phyloP scores from a whole-genome alignment of 352 stramenopile species.

The Phytopythium kandeliae region DNA sequence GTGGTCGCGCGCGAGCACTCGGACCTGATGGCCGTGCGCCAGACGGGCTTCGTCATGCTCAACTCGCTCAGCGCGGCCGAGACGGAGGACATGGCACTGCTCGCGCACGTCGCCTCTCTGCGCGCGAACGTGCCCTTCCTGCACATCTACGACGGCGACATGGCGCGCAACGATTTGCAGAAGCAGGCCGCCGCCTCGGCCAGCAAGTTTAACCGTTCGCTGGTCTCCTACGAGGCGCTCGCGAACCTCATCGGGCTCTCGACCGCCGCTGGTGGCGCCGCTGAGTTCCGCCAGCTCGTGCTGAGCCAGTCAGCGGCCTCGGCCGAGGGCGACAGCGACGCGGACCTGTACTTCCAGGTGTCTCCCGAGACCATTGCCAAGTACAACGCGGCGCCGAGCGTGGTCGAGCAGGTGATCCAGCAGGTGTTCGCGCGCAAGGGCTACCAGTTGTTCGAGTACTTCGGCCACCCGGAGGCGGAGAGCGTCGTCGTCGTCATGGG shows the following conservation, averaged over 20 bases:
- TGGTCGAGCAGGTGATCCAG: constrained; percentile 77
- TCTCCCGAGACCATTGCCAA: constrained; percentile 81
- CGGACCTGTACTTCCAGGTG: constrained; percentile 91
- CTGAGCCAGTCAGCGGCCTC: constrained; percentile 39
- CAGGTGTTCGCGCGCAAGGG: constrained; percentile 76
- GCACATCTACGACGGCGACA: constrained; percentile 92
- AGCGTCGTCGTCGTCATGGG: constrained; percentile 91
- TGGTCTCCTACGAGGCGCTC: constrained; percentile 66
- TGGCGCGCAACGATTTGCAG: constrained; percentile 82
- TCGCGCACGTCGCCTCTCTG: constrained; percentile 88
- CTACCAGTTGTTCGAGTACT: constrained; percentile 91
- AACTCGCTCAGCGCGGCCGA: constrained; percentile 83
- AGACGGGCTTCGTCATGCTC: constrained; percentile 89
- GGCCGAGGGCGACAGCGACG: constrained; percentile 45
- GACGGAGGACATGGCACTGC: constrained; percentile 89
- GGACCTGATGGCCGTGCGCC: constrained; percentile 90
- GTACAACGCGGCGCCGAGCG: constrained; percentile 55
- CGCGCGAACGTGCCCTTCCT: constrained; percentile 88
- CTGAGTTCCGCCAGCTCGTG: constrained; percentile 62
- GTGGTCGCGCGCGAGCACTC: constrained; percentile 89
- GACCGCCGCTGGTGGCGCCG: constrained; percentile 28
- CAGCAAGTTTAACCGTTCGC: constrained; percentile 56
- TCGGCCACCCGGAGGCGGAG: constrained; percentile 74
- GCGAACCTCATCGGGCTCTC: constrained; percentile 55
- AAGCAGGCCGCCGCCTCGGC: constrained; percentile 27